Evolutionary conservation across 73 alveolate species (phyloP), one percentile per base, ranked within the genome.

Genomic region (Paramecium octaurelia): DNA sequence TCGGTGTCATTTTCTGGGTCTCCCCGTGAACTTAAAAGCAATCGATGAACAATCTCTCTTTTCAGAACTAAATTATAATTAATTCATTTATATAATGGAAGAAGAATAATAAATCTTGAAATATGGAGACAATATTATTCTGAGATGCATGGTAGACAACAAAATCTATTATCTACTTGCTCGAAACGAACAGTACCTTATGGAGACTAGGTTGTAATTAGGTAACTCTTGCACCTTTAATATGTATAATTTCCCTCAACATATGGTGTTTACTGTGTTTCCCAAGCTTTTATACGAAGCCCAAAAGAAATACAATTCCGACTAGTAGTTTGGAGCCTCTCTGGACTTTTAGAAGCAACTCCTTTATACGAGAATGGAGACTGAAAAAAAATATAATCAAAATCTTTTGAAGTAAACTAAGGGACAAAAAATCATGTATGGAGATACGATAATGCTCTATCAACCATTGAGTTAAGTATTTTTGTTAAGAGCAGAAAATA

Each of bases 241-340:
- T 80, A 80, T 80, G 91, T 80, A 46, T 80, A 24, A 80, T 24
- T 48, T 80, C 24, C 91, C 70, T 2, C 48, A 80, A 43, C 91
- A 80, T 2, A 44, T 80, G 75, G 57, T 80, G 20, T 80, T 80
- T 5, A 80, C 91, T 7, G 16, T 80, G 16, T 80, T 80, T n/a
- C 91, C 91, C 4, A 80, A 80, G n/a, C 44, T 80, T 9, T 48
- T 80, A 8, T 80, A 80, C 27, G 91, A 80, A 46, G 91, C 91
- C 14, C 27, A 80, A 80, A 80, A 80, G 24, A 80, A 80, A 64
- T 48, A 80, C 21, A 44, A 42, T 24, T 42, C 70, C 2, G 46
- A 80, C 7, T n/a, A 44, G 14, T 23, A 9, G 9, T 21, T 14
- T 31, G 91, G 91, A 9, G 46, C 91, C 12, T 21, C 70, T 44